Evolutionary conservation across 371 early-diverging fungal genomes (phyloP), one percentile per base, ranked within the genome.

Genomic region (Lichtheimia ornata): DNA sequence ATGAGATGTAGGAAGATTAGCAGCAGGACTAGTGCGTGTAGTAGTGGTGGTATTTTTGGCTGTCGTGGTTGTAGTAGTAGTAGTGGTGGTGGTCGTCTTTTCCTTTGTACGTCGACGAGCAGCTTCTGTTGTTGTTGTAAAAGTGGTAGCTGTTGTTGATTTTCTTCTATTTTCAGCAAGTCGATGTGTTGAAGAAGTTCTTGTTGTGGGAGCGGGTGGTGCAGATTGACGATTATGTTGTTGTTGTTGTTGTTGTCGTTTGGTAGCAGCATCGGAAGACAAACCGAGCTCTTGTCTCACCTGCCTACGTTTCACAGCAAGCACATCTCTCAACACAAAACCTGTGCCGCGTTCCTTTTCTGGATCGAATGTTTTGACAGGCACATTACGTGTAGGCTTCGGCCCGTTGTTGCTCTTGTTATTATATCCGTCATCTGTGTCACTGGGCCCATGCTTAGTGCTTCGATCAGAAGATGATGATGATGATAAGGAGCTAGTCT

Each of bases 281-380:
- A 67, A 40, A 43, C 63, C 67, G 61, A 70, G 65, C 24, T 68
- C 76, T 63, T 70, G 64, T 52, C 64, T 56, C 15, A 64, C 71
- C 27, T 58, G 49, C 52, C 45, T 65, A 49, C 72, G 67, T 64
- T 74, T 71, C 44, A 58, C 64, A 52, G 66, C 63, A 17, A 77
- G 61, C 20, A 71, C 60, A 56, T 77, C 70, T 11, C 69, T 65
- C 27, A 77, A 24, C 20, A 58, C 69, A 27, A 71, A 61, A 12
- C 67, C 56, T 27, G 35, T 54, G 40, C 35, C 40, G 40, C 27
- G 47, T 47, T 47, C 47, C 47, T 47, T 47, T 47, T 47, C 22
- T n/a, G 57, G 42, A 18, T 56, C 57, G 20, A 55, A 42, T 42
- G 52, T 52, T 54, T 54, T 54, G 54, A 54, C 54, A 35, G 35